phyloP scores from a whole-genome alignment of 106 monocot species.

The Allium cepa region DNA sequence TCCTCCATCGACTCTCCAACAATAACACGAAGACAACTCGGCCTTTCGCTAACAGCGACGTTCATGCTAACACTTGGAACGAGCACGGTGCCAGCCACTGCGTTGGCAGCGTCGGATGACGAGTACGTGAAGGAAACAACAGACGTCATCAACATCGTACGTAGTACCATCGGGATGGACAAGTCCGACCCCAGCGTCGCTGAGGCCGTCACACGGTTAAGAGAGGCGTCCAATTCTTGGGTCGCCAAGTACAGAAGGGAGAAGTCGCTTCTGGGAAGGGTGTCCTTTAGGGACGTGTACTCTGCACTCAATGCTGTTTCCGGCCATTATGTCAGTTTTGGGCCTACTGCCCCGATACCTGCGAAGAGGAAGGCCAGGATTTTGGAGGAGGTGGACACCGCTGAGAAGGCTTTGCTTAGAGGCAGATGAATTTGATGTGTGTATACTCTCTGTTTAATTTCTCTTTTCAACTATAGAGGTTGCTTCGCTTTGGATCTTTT shows the following conservation, averaged over 20 bases:
- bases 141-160: constrained; percentile 73
- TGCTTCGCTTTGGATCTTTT: too few relatives aligned
- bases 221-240: constrained; percentile 84
- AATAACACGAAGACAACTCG: too few relatives aligned
- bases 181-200: constrained; percentile 63
- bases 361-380: constrained; percentile 83
- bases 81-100: neutral
- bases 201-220: constrained; percentile 59
- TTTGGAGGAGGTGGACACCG: constrained; percentile 88
- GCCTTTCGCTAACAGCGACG: neutral
- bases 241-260: constrained; percentile 93
- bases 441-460: neutral
- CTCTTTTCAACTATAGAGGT: neutral
- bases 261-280: constrained; percentile 66
- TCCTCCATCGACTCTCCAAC: too few relatives aligned
- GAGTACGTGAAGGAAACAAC: constrained; percentile 89
- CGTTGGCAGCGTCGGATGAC: constrained; percentile 35
- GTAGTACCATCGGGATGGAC: constrained; percentile 57
- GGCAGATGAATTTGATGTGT: constrained; percentile 18
- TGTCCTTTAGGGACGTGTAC: constrained; percentile 90
- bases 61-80: neutral
- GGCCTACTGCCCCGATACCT: constrained; percentile 88
- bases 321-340: constrained; percentile 96
- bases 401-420: constrained; percentile 83
- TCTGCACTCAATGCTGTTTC: constrained; percentile 96